phyloP scores from a whole-genome alignment of 306 rosid genomes.

The Gastrolobium villosum region DNA sequence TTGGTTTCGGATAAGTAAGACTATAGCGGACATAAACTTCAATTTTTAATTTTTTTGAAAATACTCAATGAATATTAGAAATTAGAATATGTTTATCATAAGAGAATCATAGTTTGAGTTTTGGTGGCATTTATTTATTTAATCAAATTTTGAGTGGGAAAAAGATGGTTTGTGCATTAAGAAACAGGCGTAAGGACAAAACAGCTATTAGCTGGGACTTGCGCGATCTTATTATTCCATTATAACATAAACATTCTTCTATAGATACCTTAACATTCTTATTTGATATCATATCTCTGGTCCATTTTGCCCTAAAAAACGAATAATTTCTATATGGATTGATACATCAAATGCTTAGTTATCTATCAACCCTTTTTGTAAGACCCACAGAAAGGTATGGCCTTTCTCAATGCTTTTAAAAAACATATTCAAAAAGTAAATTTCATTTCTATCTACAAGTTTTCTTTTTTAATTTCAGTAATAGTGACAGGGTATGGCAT shows the following conservation, averaged over 20 bases:
- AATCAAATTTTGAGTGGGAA: slow-evolving; percentile 16
- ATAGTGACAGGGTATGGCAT: slow-evolving; percentile 22
- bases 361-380: neutral
- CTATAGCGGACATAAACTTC: neutral
- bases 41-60: neutral
- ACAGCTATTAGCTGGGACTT: neutral
- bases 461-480: neutral
- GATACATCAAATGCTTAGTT: neutral
- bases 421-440: slow-evolving; percentile 5
- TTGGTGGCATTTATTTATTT: neutral
- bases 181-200: neutral
- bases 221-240: neutral
- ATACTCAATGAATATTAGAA: neutral
- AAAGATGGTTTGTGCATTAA: neutral
- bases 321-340: neutral
- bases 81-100: neutral
- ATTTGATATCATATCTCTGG: neutral
- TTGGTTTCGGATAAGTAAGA: neutral
- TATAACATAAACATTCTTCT: slow-evolving; percentile 6
- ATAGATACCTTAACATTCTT: neutral
- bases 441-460: neutral
- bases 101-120: neutral
- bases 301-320: neutral
- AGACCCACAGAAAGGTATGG: slow-evolving; percentile 21
- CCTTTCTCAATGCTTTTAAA: neutral